Evolutionary conservation across 768 basidiomycete species (phyloP), one percentile per base, ranked within the genome.

Genomic region (Candolleomyces aberdarensis): DNA sequence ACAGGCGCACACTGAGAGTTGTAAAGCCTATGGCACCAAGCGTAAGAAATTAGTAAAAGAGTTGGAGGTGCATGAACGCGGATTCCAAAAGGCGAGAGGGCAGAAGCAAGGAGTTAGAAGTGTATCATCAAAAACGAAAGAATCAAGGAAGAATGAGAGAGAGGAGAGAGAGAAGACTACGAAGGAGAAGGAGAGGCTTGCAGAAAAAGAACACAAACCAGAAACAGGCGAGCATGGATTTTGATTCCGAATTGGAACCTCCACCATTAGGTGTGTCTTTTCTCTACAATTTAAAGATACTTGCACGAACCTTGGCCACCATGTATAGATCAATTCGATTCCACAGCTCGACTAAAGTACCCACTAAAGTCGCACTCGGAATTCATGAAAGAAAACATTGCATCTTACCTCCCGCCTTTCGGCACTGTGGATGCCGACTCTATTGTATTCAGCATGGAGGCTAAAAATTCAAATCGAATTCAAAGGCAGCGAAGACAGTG

Each of bases 61-160:
- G 67, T 79, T 94, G 15, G 92, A 94, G 69, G 87, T 85, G 66
- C 79, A 88, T 40, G 92, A 94, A 65, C 80, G 84, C 9, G 88
- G 82, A 19, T 85, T 88, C 74, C 93, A 92, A 78, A 90, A 88
- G 69, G 78, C 85, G 1, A 81, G 81, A 56, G 64, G 80, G 55
- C 88, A 86, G n/a, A 84, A 85, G 64, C 80, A 84, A 87, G 63
- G 83, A 85, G 68, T 74, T 73, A 3, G 78, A 75, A 49, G 72
- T 78, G 57, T 82, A 81, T 74, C 77, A 82, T 8, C 85, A n/a
- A 89, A 69, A 86, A 85, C 2, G 90, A 90, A 69, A 80, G 77
- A 43, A 85, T 94, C 55, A 90, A 88, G 71, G 89, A 91, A 47
- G 86, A 88, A 62, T 91, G 92, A 91, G 69, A 76, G 87, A 56